Percentiles rank a stretch among this genome's conserved stretches.
phyloP scores from a whole-genome alignment of 1,284 basidiomycete genomes.

The Irpex rosettiformis region DNA sequence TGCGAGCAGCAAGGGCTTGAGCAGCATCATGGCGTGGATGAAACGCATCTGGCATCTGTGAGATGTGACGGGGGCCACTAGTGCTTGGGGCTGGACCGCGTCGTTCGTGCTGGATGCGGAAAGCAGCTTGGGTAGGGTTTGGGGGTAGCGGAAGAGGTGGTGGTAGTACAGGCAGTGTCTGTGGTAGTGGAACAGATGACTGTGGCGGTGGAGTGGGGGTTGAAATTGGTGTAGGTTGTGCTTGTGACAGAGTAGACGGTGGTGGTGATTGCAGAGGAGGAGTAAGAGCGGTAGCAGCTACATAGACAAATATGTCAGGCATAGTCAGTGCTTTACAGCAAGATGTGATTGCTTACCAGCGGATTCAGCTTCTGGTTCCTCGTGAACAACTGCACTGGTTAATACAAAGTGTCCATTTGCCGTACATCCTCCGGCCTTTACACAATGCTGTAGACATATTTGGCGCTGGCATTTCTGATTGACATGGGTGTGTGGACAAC shows the following conservation, averaged over 20 bases:
- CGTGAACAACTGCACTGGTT: no score
- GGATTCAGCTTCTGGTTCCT: no score
- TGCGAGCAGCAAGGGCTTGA: not conserved
- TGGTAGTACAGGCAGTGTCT: no score
- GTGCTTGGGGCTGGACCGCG: not conserved
- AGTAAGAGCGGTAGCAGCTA: not conserved
- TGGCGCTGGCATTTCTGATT: not conserved
- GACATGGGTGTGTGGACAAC: no score
- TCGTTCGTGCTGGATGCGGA: no score
- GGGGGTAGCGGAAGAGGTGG: no score
- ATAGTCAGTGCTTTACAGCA: not conserved
- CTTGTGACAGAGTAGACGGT: no score
- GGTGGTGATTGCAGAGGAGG: not conserved
- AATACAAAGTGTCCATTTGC: not conserved
- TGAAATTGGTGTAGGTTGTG: no score
- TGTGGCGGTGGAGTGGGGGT: no score
- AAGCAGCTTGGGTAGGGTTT: no score
- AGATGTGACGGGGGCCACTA: not conserved
- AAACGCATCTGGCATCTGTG: not conserved
- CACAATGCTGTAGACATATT: not conserved
- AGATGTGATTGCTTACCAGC: no score
- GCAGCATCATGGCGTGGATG: not conserved
- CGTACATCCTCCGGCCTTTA: not conserved
- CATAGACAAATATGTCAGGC: not conserved
- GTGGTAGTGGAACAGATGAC: no score